Evolutionary conservation across 1,284 basidiomycete genomes (phyloP).

Genomic region (Ceratobasidium sp.): DNA sequence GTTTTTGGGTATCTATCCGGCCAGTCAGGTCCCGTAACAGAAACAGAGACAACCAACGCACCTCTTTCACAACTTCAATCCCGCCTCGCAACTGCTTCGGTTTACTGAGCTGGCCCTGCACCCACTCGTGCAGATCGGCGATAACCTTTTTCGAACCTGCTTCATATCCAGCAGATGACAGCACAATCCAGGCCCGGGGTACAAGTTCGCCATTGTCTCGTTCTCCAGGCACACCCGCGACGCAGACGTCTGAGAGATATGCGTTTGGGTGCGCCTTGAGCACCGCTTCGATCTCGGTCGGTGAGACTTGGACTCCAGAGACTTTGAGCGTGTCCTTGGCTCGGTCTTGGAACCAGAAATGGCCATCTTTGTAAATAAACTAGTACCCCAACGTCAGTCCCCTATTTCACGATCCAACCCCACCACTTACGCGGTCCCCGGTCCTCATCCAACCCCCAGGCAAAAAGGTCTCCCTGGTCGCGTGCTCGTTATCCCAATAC

Average conservation of each 20-base stretch:
- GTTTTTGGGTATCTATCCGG: conserved; percentile 70
- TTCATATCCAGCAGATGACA: conserved; percentile 64
- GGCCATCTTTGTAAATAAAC: conserved; percentile 23
- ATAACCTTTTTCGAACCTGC: conserved; percentile 60
- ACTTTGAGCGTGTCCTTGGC: conserved; percentile 62
- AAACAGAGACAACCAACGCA: conserved; percentile 52
- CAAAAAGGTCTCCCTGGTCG: conserved; percentile 71
- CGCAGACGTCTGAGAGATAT: conserved; percentile 69
- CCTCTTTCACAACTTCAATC: conserved; percentile 70
- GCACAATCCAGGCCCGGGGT: conserved; percentile 73
- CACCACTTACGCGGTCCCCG: conserved; percentile 71
- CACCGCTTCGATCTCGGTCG: conserved; percentile 74
- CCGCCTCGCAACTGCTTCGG: conserved; percentile 79
- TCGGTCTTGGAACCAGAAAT: conserved; percentile 67
- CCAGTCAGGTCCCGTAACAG: conserved; percentile 42
- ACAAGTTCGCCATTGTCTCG: conserved; percentile 34
- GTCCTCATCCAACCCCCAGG: conserved; percentile 74
- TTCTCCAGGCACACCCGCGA: conserved; percentile 66
- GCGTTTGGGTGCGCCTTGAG: conserved; percentile 67
- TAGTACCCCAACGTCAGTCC: conserved; percentile 17
- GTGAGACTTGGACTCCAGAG: conserved; percentile 78
- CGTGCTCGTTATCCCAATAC: conserved; percentile 75
- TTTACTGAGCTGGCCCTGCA: conserved; percentile 68
- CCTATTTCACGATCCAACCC: not conserved
- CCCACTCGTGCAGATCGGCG: conserved; percentile 67